Base-by-base conservation (phyloP, 108 stramenopile genomes). In the Epithemia pelagica region DNA sequence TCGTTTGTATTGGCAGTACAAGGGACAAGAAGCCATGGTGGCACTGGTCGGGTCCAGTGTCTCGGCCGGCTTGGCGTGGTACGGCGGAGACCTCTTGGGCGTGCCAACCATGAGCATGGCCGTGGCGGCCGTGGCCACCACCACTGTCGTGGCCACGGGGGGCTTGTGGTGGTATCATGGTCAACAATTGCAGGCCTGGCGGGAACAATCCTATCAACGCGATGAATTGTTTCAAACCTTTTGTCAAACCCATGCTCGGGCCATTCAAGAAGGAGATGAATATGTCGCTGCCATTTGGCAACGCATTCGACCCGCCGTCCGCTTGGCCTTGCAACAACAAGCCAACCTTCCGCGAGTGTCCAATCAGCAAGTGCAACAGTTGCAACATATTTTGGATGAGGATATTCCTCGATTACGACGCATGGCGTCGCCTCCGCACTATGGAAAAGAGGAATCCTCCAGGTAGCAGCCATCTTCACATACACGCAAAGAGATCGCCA, bases 211-310 rank as follows among this genome's bases (percentile, higher is more conserved):
- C 32, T 30, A 76, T 0, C 75, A 81, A 30, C 53, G 68, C 21
- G 86, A 86, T 52, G 88, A 87, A 54, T 64, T 96, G 59, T 72
- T 70, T 59, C 74, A 84, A 1, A 78, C 82, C 21, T 94, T 92
- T 67, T 79, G 84, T 59, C 80, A 86, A 18, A 86, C 83, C 2
- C 93, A 97, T 67, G 73, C 90, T 15, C 75, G 84, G 25, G 88
- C 91, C 72, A 76, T 96, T 8, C 77, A 75, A 30, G 93, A 95
- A 30, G 93, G 86, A 29, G 95, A 97, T 66, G 96, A 97, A 71
- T 93, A 79, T 59, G 80, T 78, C 32, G 85, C 90, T 7, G 85
- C 84, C 60, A 73, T 91, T 28, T 97, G 94, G 95, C 85, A 88
- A 68, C 73, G 96, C 27, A 78, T 94, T 25, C 78, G 94, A 31